A percentile compares a stretch with the other conserved stretches of the same genome.
phyloP scores from a whole-genome alignment of 768 basidiomycete species.

The Porpolomopsis calyptriformis region DNA sequence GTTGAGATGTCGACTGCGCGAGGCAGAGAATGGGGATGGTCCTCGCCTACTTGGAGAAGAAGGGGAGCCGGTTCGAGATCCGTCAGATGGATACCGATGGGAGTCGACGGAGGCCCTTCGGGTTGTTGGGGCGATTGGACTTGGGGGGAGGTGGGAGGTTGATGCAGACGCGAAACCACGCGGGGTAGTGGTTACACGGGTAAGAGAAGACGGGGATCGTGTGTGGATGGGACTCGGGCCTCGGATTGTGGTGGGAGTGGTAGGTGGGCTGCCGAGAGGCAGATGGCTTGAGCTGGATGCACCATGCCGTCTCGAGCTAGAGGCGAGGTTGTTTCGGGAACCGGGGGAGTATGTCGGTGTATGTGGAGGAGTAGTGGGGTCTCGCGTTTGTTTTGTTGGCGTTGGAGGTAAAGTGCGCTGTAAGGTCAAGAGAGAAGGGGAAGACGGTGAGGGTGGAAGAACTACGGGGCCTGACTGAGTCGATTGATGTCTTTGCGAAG shows the following conservation, averaged over 20 bases:
- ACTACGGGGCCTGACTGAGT: constrained; percentile 22
- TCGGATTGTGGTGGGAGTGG: neutral
- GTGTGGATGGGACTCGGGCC: constrained; percentile 31
- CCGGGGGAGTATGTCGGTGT: constrained; percentile 37
- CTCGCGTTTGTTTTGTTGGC: constrained; percentile 25
- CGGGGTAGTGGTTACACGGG: constrained; percentile 27
- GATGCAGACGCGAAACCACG: constrained; percentile 40
- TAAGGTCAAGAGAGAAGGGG: constrained; percentile 12
- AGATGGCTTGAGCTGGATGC: constrained; percentile 32
- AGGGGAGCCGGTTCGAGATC: constrained; percentile 26
- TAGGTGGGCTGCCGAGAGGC: constrained; percentile 27
- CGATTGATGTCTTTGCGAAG: constrained; percentile 18
- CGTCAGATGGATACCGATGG: constrained; percentile 24
- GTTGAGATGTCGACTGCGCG: constrained; percentile 47
- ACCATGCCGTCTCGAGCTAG: constrained; percentile 24
- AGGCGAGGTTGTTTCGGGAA: constrained; percentile 25
- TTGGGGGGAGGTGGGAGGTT: constrained; percentile 39
- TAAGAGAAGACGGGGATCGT: constrained; percentile 31
- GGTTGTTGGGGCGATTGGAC: constrained; percentile 24
- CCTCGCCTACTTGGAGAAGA: constrained; percentile 33
- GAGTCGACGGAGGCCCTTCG: constrained; percentile 30
- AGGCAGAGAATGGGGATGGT: constrained; percentile 37
- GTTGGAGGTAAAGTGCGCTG: constrained; percentile 17
- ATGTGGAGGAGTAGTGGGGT: constrained; percentile 34
- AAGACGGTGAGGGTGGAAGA: constrained; percentile 19